Conservation (phyloP, 208 protist genomes). For the Trichomonas gallinae region DNA sequence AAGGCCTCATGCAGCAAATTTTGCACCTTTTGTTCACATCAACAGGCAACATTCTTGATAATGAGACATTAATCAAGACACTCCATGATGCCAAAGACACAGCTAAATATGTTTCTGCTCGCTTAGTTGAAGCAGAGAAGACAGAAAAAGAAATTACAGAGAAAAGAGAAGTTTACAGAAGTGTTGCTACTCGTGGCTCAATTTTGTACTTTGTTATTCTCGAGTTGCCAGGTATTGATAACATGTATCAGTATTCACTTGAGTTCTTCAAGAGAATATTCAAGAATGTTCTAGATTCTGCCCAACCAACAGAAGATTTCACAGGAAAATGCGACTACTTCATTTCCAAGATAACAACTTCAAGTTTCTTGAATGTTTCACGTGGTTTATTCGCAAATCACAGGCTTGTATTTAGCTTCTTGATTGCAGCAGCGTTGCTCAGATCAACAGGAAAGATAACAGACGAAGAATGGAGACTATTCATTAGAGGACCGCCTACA, state of each 20-base stretch:
- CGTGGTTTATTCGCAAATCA: conserved; percentile 90
- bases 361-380: conserved; percentile 79
- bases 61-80: conserved; percentile 76
- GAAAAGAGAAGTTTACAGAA: conserved; percentile 69
- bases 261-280: conserved; percentile 86
- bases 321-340: conserved; percentile 57
- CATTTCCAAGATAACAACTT: conserved; percentile 62
- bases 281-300: conserved; percentile 58
- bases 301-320: conserved; percentile 54
- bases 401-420: conserved; percentile 77
- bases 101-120: conserved; percentile 62
- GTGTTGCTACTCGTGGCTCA: conserved; percentile 70
- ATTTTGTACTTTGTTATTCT: conserved; percentile 79
- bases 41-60: conserved; percentile 80
- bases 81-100: conserved; percentile 70
- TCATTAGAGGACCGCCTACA: conserved; percentile 37
- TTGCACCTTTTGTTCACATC: conserved; percentile 67
- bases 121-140: conserved; percentile 66
- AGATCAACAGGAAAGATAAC: conserved; percentile 43
- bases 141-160: conserved; percentile 73
- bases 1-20: conserved; percentile 74
- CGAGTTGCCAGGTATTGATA: conserved; percentile 43
- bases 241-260: conserved; percentile 76
- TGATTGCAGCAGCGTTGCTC: conserved; percentile 66
- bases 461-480: conserved; percentile 40